Conservation (phyloP, 164 flowering plant genomes). For the Nymphaea colorata region DNA sequence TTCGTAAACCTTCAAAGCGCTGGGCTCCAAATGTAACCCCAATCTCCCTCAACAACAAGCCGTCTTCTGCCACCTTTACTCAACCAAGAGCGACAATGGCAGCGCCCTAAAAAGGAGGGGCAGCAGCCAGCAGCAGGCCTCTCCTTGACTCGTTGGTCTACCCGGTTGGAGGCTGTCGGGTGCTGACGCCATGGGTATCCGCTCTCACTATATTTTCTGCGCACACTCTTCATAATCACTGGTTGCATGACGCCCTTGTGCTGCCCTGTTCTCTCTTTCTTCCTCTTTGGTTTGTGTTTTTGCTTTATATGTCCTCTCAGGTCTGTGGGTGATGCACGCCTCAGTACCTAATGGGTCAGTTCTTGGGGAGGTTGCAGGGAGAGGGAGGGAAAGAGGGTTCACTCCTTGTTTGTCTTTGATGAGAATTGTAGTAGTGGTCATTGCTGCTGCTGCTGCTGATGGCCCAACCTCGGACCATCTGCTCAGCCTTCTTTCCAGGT, state of each 20-base stretch:
- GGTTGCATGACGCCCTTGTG: not conserved
- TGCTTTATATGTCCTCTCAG: not conserved
- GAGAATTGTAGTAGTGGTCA: not conserved
- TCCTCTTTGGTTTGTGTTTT: not conserved
- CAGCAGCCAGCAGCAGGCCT: not conserved
- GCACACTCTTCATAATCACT: not conserved
- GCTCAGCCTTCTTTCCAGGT: not conserved
- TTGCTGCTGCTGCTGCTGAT: not conserved
- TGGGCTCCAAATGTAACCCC: too few relatives aligned
- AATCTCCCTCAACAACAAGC: too few relatives aligned
- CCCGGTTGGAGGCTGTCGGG: not conserved
- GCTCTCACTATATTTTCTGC: too few relatives aligned
- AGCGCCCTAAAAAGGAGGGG: too few relatives aligned
- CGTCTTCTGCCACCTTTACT: too few relatives aligned
- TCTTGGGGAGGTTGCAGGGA: too few relatives aligned
- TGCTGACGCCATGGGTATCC: not conserved
- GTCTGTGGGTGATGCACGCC: not conserved
- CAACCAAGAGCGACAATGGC: too few relatives aligned
- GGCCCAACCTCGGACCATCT: not conserved
- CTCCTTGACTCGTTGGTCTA: not conserved
- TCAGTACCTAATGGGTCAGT: too few relatives aligned
- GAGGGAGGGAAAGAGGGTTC: not conserved
- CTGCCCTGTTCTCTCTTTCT: not conserved
- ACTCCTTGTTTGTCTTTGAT: not conserved
- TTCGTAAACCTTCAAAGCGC: too few relatives aligned